Percentiles rank a stretch among this genome's conserved stretches.
phyloP scores from a whole-genome alignment of 192 early-diverging fungal genomes.

The Umbelopsis sp. region DNA sequence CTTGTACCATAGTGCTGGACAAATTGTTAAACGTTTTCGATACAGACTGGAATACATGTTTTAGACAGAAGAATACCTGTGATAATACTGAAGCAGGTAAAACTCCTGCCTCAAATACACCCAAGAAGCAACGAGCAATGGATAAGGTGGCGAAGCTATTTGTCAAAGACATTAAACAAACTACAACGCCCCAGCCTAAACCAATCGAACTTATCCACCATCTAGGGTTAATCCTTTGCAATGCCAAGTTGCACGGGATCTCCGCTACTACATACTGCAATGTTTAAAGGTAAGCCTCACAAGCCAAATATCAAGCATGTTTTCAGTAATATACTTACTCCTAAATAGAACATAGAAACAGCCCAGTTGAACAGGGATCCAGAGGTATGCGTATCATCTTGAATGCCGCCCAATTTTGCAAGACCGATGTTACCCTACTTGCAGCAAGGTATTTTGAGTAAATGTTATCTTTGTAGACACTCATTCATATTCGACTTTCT shows the following conservation, averaged over 20 bases:
- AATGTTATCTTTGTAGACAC: not conserved
- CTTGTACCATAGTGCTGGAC: constrained; percentile 55
- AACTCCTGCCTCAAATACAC: constrained; percentile 30
- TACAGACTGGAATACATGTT: not conserved
- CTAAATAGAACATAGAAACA: constrained; percentile 13
- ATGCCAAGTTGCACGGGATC: constrained; percentile 3
- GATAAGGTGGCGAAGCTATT: constrained; percentile 19
- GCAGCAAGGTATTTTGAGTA: not conserved
- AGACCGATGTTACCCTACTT: constrained; percentile 25
- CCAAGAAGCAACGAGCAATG: constrained; percentile 28
- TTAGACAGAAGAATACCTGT: not conserved
- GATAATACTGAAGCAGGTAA: constrained; percentile 21
- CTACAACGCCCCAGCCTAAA: constrained; percentile 7
- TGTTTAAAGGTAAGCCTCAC: not conserved
- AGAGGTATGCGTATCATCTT: constrained; percentile 15
- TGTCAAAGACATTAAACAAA: constrained; percentile 15
- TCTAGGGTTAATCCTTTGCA: constrained; percentile 9
- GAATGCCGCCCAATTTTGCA: constrained; percentile 26
- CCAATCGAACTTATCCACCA: constrained; percentile 12
- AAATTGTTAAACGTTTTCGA: not conserved
- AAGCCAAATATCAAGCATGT: not conserved
- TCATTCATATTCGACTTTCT: not conserved
- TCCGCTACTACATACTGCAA: constrained; percentile 10
- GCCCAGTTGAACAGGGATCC: constrained; percentile 28
- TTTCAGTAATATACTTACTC: not conserved